Base-by-base conservation (phyloP, 2,329 filamentous ascomycete genomes). In the Colletotrichum truncatum region DNA sequence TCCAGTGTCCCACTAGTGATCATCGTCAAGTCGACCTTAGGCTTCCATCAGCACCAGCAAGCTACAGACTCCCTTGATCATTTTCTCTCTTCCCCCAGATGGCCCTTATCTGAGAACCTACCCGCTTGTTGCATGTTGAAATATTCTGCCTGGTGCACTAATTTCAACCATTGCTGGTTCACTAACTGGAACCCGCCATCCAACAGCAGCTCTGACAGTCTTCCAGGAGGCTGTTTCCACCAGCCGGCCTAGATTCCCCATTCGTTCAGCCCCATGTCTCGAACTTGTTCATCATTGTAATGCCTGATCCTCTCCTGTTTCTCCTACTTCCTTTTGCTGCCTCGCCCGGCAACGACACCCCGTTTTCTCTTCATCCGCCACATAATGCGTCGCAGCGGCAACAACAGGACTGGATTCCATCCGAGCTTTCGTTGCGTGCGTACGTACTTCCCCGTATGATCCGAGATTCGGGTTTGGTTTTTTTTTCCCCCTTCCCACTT, bases 241-340 rank as follows among this genome's bases (percentile, higher is more conserved):
- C 26, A 49, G 14, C 46, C 48, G 49, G 62, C 57, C 41, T 41
- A 62, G 51, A 49, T 45, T 26, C 49, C 62, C 41, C 43, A 55
- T 43, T 38, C n/a, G 57, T 62, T 18, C 55, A 54, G 46, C 38
- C 61, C 39, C 25, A 23, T 62, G 62, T 65, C 49, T 65, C 62
- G 51, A 51, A 43, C 41, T 30, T 26, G 49, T 30, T 34, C 26
- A 26, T 56, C 55, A 34, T 39, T 41, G 34, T 23, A 21, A 63
- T 61, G 58, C 58, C 36, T 32, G n/a, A 43, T 23, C 36, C 54
- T 46, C 23, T 30, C 26, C 36, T 43, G 32, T 60, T 56, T 51
- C 28, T 18, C 36, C 18, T 34, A 10, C 11, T 48, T 48, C 41
- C 26, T 55, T 49, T n/a, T 48, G 16, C 26, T 25, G 14, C 34